Conservation (phyloP, 352 stramenopile genomes). For the Globisporangium rhizosaccharum region DNA sequence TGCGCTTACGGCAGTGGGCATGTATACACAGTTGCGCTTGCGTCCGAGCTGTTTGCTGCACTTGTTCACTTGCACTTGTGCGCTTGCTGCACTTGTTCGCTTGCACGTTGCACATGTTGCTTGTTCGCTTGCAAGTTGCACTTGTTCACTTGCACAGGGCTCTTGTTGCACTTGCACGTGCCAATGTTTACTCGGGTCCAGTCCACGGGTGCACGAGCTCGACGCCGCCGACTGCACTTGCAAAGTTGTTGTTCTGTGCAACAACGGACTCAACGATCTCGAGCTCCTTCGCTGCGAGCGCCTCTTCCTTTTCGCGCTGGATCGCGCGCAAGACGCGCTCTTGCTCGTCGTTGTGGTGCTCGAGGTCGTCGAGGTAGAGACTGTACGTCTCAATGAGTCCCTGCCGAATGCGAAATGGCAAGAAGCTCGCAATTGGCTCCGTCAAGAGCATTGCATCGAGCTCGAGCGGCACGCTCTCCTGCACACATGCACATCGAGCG, state of each 20-base stretch:
- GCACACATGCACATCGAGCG: background rate
- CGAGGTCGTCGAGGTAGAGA: constrained; percentile 79
- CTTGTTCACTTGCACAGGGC: too few species aligned
- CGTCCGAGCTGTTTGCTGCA: too few species aligned
- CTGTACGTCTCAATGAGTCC: constrained; percentile 87
- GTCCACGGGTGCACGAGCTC: background rate
- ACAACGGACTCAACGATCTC: constrained; percentile 6
- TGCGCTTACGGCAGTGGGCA: too few species aligned
- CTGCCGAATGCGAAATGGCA: constrained; percentile 83
- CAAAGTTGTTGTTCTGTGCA: constrained; percentile 3
- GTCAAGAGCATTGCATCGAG: constrained; percentile 81
- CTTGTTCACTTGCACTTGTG: too few species aligned
- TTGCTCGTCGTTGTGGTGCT: constrained; percentile 79
- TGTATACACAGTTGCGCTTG: too few species aligned
- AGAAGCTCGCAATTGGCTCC: constrained; percentile 72
- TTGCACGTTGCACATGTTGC: too few species aligned
- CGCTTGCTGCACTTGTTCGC: too few species aligned
- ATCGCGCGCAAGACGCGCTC: constrained; percentile 79
- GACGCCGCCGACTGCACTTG: background rate
- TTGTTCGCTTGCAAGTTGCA: too few species aligned
- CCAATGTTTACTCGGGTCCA: background rate
- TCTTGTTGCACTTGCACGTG: background rate
- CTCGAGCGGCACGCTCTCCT: constrained; percentile 84
- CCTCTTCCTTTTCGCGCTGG: constrained; percentile 44
- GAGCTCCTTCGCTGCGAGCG: constrained; percentile 15